Percentiles rank a stretch among this genome's conserved stretches.
Conservation (phyloP, 2,329 filamentous ascomycete species). For the Beauveria brongniartii region DNA sequence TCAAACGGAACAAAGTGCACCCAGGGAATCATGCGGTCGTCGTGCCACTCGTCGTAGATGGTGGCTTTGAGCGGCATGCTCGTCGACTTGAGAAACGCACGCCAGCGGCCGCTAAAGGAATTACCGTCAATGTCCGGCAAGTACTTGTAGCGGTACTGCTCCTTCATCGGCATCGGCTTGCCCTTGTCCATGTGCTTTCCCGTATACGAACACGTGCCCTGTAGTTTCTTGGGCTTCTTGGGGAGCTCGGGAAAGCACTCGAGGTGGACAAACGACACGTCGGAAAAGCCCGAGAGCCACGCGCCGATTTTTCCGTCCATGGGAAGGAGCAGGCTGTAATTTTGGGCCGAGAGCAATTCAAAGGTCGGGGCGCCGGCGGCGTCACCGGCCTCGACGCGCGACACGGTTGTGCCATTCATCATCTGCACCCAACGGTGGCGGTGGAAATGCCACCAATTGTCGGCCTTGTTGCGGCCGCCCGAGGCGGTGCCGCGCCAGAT, state of each 20-base stretch:
- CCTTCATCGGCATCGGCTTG: slow-evolving; percentile 20
- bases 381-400: slow-evolving; percentile 18
- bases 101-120: slow-evolving; percentile 31
- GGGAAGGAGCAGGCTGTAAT: neutral
- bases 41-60: slow-evolving; percentile 25
- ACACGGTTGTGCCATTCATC: slow-evolving; percentile 48
- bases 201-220: neutral
- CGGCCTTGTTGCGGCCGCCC: slow-evolving; percentile 35
- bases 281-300: slow-evolving; percentile 19
- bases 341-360: neutral
- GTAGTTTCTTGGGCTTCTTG: neutral
- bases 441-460: slow-evolving; percentile 54
- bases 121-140: slow-evolving; percentile 29
- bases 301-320: slow-evolving; percentile 15
- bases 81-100: neutral
- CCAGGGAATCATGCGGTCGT: slow-evolving; percentile 52
- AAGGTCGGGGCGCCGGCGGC: neutral
- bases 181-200: slow-evolving; percentile 6
- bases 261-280: slow-evolving; percentile 22
- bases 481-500: slow-evolving; percentile 53
- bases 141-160: slow-evolving; percentile 41
- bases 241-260: slow-evolving; percentile 13
- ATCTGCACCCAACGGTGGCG: slow-evolving; percentile 46
- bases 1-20: slow-evolving; percentile 56
- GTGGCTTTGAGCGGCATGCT: neutral